Base-by-base conservation (phyloP, 495 filamentous ascomycete genomes). In the Trichoderma parareesei region DNA sequence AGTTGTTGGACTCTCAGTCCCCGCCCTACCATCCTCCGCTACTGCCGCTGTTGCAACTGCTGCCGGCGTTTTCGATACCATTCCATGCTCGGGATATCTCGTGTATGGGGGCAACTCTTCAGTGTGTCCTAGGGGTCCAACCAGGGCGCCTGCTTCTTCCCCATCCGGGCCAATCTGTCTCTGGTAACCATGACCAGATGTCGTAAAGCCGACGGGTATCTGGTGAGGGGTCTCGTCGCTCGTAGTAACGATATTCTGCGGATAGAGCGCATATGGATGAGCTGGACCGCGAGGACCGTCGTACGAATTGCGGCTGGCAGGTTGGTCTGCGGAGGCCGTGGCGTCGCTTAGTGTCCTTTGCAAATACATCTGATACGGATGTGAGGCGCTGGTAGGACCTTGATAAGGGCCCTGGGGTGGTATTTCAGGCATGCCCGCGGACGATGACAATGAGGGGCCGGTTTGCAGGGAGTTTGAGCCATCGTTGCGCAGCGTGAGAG, bases 21-120 rank as follows among this genome's bases (percentile, higher is more conserved):
- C 27, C 13, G 61, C 27, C 20, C 27, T 38, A 13, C 43, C 44
- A 35, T 57, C 53, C 4, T 35, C 46, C 44, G 38, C 38, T 8
- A 46, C 13, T 18, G 13, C 60, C 18, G 42, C 20, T 27, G 61
- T 48, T 10, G 27, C 18, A 33, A 27, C 27, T 27, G 27, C 27
- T 27, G 61, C 13, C 5, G 68, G 38, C 38, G 74, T 63, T 68
- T 78, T 77, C 64, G 72, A 71, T 33, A 67, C 71, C 68, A 79
- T 74, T 11, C 70, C 76, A 5, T 82, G 86, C 59, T 88, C 84
- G 2, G 90, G 87, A 72, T 90, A 93, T 67, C 88, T 82, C 13
- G 91, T 88, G 75, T 97, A 97, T 13, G 93, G 93, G 18, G 93
- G 93, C 41, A 96, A 78, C 68, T 92, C 90, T 71, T 97, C 93